These are phyloP conservation scores for Cutaneotrichosporon daszewskae DNA, from an alignment of 1,284 basidiomycete species.

Conservation along the genomic window DNA sequence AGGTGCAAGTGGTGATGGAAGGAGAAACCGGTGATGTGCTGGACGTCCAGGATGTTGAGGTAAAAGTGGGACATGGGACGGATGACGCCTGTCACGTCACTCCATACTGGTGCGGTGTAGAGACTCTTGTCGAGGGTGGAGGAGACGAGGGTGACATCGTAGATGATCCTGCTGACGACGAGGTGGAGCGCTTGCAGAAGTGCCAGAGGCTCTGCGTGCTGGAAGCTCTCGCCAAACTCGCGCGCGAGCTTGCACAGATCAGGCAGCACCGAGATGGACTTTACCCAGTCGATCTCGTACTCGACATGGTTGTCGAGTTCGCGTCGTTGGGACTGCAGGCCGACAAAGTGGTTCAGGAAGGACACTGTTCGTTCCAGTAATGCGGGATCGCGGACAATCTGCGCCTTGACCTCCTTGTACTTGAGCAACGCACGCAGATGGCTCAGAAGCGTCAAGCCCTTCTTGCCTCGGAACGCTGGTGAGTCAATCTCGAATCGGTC, in stretches of 20 bases:
- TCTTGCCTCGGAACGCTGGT: conserved; percentile 83
- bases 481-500: conserved; percentile 65
- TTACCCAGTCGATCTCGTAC: conserved; percentile 93
- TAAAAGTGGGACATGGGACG: conserved; percentile 13
- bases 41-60: conserved; percentile 67
- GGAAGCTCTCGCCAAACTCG: conserved; percentile 70
- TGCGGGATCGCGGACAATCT: conserved; percentile 62
- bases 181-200: conserved; percentile 64
- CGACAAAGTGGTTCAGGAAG: conserved; percentile 82
- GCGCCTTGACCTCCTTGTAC: conserved; percentile 63
- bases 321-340: conserved; percentile 81
- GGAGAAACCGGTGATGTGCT: conserved; percentile 35
- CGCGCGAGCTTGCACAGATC: conserved; percentile 81
- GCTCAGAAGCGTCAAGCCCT: conserved; percentile 83
- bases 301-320: conserved; percentile 77
- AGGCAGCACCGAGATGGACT: conserved; percentile 84
- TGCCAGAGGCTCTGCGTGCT: conserved; percentile 54
- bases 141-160: conserved; percentile 49
- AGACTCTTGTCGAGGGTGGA: conserved; percentile 58
- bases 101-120: conserved; percentile 59
- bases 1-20: conserved; percentile 91
- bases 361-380: conserved; percentile 56
- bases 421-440: conserved; percentile 64
- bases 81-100: conserved; percentile 46
- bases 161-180: conserved; percentile 66